phyloP scores from a whole-genome alignment of 305 asterid genomes.

The Fraxinus platypoda region DNA sequence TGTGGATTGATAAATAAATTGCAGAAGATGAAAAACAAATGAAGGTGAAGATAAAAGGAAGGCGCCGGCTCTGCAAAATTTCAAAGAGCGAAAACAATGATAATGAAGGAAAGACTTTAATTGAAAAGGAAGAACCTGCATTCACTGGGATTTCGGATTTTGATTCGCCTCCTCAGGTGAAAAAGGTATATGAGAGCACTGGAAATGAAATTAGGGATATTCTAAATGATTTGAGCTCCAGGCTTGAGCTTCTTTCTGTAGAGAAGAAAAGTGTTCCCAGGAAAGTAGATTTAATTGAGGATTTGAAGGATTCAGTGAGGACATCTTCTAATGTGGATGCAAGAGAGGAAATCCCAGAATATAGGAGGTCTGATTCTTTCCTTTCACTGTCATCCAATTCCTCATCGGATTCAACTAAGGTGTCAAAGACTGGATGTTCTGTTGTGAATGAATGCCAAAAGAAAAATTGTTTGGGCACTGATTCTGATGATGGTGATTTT shows the following conservation, averaged over 20 bases:
- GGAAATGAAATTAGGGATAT: conserved; percentile 75
- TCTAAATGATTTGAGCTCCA: conserved; percentile 71
- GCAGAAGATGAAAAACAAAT: conserved; percentile 48
- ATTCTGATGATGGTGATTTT: conserved; percentile 20
- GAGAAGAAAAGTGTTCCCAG: conserved; percentile 61
- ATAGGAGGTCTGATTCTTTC: conserved; percentile 48
- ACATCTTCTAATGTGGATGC: conserved; percentile 28
- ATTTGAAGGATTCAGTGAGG: conserved; percentile 29
- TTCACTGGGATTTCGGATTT: conserved; percentile 45
- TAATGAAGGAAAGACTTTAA: conserved; percentile 21
- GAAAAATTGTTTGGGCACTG: conserved; percentile 23
- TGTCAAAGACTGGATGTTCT: conserved; percentile 32
- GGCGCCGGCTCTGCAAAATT: conserved; percentile 80
- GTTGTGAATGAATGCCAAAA: conserved; percentile 27
- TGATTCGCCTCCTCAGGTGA: conserved; percentile 49
- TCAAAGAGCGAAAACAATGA: conserved; percentile 30
- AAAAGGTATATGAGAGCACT: conserved; percentile 38
- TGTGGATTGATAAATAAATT: conserved; percentile 16
- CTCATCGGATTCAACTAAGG: conserved; percentile 27
- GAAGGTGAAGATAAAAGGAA: conserved; percentile 74
- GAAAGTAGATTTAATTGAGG: conserved; percentile 32
- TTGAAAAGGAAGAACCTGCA: conserved; percentile 33
- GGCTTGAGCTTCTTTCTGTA: conserved; percentile 69
- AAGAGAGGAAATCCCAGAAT: conserved; percentile 37
- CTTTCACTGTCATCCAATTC: conserved; percentile 39